These are phyloP conservation scores for Acacia melanoxylon DNA, from an alignment of 306 rosid species.

Conservation along the genomic window DNA sequence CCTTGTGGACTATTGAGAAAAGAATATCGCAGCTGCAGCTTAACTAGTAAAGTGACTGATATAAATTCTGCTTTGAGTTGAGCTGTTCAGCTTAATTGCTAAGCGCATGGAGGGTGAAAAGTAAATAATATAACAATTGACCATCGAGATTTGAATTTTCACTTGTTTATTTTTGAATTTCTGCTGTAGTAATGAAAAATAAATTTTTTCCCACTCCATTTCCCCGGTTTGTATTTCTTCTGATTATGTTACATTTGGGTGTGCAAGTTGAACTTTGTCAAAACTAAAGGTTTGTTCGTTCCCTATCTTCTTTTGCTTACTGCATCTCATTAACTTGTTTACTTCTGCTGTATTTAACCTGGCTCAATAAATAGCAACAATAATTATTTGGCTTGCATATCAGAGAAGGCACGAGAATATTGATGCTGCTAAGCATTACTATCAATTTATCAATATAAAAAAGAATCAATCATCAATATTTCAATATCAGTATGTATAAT, in stretches of 20 bases:
- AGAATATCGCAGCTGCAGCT: not conserved
- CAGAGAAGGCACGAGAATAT: constrained; percentile 8
- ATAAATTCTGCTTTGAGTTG: not conserved
- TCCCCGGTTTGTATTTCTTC: not conserved
- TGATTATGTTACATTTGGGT: constrained; percentile 8
- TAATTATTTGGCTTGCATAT: not conserved
- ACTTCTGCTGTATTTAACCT: not conserved
- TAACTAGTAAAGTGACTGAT: not conserved
- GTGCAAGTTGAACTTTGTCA: not conserved
- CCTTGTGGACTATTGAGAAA: not conserved
- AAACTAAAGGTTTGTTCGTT: not conserved
- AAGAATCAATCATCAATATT: not conserved
- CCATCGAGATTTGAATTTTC: constrained; percentile 3
- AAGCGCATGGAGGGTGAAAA: not conserved
- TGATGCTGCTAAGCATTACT: not conserved
- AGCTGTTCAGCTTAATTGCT: constrained; percentile 8
- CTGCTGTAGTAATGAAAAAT: not conserved
- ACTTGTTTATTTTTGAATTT: not conserved
- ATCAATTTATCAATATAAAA: not conserved
- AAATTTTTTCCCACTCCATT: not conserved
- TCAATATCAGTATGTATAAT: not conserved
- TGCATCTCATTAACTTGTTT: constrained; percentile 15
- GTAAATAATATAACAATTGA: not conserved
- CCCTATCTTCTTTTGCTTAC: not conserved
- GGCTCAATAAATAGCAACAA: not conserved